Conservation (phyloP, 306 rosid species). For the Begonia masoniana region DNA sequence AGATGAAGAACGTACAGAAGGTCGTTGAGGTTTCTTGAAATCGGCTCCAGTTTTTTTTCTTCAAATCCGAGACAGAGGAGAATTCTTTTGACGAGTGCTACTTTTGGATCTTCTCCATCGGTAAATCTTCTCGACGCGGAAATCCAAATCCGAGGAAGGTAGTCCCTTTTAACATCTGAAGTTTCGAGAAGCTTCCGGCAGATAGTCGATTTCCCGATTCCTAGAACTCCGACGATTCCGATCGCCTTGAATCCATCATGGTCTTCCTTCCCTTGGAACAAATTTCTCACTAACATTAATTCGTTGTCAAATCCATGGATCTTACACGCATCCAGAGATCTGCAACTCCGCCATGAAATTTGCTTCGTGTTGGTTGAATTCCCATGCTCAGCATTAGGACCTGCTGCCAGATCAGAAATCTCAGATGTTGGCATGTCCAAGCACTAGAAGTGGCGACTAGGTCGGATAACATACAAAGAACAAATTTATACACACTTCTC, state of each 20-base stretch:
- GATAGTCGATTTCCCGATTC: constrained; percentile 16
- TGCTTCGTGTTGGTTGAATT: no score
- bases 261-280: not conserved
- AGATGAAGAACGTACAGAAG: constrained; percentile 14
- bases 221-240: constrained; percentile 14
- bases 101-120: not conserved
- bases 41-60: not conserved
- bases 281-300: constrained; percentile 1
- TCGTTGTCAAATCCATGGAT: constrained; percentile 16
- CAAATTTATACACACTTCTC: no score
- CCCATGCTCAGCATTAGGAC: not conserved
- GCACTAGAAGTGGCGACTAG: no score
- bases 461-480: no score
- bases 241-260: constrained; percentile 11
- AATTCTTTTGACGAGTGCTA: constrained; percentile 1
- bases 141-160: constrained; percentile 16
- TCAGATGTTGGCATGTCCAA: no score
- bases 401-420: no score
- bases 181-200: constrained; percentile 5
- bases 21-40: not conserved
- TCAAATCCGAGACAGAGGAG: constrained; percentile 10
- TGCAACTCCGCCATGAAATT: not conserved
- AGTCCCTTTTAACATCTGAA: not conserved
- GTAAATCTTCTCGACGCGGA: not conserved
- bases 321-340: not conserved